Base-by-base conservation (phyloP, 805 yeast species). In the Saccharomycopsis javanensis region DNA sequence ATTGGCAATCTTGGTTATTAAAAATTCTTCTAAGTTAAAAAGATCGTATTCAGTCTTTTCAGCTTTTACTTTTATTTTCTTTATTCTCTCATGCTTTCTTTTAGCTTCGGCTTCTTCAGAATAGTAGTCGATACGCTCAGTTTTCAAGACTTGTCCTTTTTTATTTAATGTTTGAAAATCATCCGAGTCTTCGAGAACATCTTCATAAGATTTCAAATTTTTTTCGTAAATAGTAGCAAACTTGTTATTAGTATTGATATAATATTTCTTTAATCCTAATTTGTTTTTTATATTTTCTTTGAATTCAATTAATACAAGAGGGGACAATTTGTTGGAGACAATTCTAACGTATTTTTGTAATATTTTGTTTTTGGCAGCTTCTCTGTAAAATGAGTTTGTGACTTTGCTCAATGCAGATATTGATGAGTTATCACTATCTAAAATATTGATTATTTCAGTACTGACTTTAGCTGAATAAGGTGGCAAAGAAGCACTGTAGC, bases 401-500 rank as follows among this genome's bases (percentile, higher is more conserved):
- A 81, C 79, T 4, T 64, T 57, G 13, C 73, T 78, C 50, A 83
- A 67, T 13, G 64, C 62, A 4, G 57, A 31, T 4, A 75, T 65
- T 1, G 68, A 51, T 2, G 72, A 63, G 33, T 75, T 77, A 58
- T 70, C 64, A 3, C 79, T 80, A 42, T 74, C 76, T 61, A 88
- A 72, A 45, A 81, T 69, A 15, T 73, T 66, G 45, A 88, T 73
- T 0, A 80, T 78, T 55, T 75, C 74, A 1, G 87, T 78, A 0
- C 79, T 79, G 2, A 83, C 82, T 57, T 74, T 78, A 1, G 96
- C 96, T 48, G 89, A 79, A 70, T 86, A 92, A 25, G 97, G 95
- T 11, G 99, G 98, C 68, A 92, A 79, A 1, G 97, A 80, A 6
- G 99, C 99, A 65, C 96, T 86, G 69, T 88, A 94, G 60, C 94